Evolutionary conservation across 2,329 filamentous ascomycete species (phyloP).

Genomic region (Alternaria brassicicola): DNA sequence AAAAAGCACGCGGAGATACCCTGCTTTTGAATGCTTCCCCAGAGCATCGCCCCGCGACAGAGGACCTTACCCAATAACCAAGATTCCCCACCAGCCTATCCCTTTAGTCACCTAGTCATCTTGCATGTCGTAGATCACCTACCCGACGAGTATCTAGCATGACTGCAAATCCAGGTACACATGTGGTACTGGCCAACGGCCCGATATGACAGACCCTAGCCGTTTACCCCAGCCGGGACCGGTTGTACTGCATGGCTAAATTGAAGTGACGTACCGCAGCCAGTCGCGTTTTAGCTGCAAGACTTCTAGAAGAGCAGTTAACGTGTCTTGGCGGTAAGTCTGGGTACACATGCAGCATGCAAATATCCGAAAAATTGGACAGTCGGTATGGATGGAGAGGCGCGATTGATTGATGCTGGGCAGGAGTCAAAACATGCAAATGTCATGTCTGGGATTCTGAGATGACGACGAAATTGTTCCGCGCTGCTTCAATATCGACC

Average conservation of each 20-base stretch:
- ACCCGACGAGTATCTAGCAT: neutral
- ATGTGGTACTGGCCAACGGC: constrained; percentile 20
- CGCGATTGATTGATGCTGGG: constrained; percentile 15
- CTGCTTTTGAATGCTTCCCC: constrained; percentile 17
- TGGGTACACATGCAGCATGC: constrained; percentile 1
- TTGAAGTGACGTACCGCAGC: constrained; percentile 12
- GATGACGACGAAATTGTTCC: constrained; percentile 35
- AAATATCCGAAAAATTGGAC: constrained; percentile 7
- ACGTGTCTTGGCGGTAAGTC: constrained; percentile 16
- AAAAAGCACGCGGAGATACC: constrained; percentile 11
- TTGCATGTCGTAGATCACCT: constrained; percentile 10
- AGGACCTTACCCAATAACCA: constrained; percentile 10
- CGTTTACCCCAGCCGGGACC: constrained; percentile 15
- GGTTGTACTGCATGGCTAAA: constrained; percentile 44
- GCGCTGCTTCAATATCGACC: neutral
- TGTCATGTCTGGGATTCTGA: neutral
- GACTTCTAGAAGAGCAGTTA: constrained; percentile 25
- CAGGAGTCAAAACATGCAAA: constrained; percentile 1
- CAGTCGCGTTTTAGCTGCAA: constrained; percentile 13
- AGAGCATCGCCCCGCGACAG: constrained; percentile 12
- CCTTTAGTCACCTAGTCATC: constrained; percentile 28
- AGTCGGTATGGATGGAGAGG: neutral
- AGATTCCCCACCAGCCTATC: constrained; percentile 11
- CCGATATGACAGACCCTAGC: constrained; percentile 27
- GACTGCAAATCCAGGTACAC: constrained; percentile 11